These are phyloP conservation scores for Neurospora sp. DNA, from an alignment of 2,329 filamentous ascomycete genomes.

Conservation along the genomic window DNA sequence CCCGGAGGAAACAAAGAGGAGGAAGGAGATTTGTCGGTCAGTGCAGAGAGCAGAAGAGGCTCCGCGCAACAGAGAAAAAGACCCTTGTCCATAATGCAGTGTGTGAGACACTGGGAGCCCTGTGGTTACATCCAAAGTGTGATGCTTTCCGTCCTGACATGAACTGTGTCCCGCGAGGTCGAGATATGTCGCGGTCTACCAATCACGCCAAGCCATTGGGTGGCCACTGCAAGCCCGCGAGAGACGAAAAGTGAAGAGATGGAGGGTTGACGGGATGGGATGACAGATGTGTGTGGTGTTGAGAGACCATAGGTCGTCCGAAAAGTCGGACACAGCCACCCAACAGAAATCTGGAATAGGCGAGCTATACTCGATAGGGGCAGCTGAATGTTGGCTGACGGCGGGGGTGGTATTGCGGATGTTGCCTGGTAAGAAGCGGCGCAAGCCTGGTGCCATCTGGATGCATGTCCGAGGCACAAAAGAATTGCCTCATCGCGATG, in stretches of 20 bases:
- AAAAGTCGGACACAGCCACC: neutral
- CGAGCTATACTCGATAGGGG: neutral
- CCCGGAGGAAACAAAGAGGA: neutral
- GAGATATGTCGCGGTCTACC: neutral
- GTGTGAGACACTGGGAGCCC: neutral
- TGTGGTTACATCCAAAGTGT: neutral
- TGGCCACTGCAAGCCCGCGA: neutral
- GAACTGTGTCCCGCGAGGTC: neutral
- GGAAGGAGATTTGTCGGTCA: neutral
- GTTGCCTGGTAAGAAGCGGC: neutral
- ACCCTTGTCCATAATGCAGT: neutral
- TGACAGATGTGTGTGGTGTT: neutral
- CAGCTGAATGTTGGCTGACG: neutral
- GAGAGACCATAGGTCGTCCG: neutral
- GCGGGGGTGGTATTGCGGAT: neutral
- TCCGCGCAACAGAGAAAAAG: neutral
- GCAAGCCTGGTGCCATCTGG: neutral
- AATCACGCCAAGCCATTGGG: neutral
- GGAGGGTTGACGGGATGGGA: neutral
- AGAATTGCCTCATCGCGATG: neutral
- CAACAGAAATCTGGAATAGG: neutral
- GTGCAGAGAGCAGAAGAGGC: neutral
- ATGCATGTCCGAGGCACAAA: neutral
- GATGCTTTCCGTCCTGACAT: neutral
- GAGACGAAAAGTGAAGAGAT: neutral